These are phyloP conservation scores for Withania somnifera DNA, from an alignment of 305 asterid species.

Conservation along the genomic window DNA sequence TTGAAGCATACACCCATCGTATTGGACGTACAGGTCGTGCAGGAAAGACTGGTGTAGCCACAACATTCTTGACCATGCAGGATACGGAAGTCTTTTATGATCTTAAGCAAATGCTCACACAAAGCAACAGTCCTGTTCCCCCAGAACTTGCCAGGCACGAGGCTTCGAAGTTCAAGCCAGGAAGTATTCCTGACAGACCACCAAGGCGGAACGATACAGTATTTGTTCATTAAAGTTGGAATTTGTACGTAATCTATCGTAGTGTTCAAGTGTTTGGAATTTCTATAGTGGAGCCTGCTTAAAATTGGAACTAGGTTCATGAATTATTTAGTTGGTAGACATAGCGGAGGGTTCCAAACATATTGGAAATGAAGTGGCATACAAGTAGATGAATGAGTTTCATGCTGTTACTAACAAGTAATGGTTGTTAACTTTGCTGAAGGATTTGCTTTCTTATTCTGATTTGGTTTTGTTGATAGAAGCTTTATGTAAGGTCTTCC, in stretches of 20 bases:
- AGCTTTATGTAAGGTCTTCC: not conserved
- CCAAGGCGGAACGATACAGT: conserved; percentile 66
- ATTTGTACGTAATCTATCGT: not conserved
- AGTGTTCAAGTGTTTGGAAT: not conserved
- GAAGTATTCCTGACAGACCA: conserved; percentile 62
- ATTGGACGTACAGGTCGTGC: conserved; percentile 95
- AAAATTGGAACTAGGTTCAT: not conserved
- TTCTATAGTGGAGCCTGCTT: not conserved
- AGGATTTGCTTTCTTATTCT: not conserved
- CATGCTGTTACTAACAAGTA: not conserved
- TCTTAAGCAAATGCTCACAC: conserved; percentile 74
- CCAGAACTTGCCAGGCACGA: conserved; percentile 82
- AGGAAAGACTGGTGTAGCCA: conserved; percentile 83
- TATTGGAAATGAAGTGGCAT: not conserved
- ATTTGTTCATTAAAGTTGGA: conserved; percentile 38
- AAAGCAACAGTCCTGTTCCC: conserved; percentile 73
- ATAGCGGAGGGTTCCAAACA: not conserved
- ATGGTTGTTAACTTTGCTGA: not conserved
- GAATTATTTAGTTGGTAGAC: not conserved
- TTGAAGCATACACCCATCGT: conserved; percentile 87
- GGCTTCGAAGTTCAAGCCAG: conserved; percentile 82
- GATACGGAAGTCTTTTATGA: conserved; percentile 75
- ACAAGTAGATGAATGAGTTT: not conserved
- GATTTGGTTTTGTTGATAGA: not conserved
- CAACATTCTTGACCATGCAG: conserved; percentile 68